Evolutionary conservation across 2,329 filamentous ascomycete species (phyloP).

Genomic region (Fulvia fulva): DNA sequence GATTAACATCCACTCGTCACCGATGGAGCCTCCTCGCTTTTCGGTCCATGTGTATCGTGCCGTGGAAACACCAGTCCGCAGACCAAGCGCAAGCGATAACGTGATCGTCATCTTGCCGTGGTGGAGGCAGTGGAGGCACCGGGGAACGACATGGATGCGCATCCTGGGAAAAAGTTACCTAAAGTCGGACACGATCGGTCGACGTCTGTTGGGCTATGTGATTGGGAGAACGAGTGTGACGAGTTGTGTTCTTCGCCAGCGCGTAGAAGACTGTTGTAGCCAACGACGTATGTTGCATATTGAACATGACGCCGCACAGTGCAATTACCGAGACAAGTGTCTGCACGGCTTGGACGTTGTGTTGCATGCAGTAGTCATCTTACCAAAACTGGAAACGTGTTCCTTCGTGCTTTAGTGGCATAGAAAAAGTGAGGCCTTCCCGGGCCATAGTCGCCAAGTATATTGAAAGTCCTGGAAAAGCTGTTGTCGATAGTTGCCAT

Average conservation of each 20-base stretch:
- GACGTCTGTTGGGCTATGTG: background rate
- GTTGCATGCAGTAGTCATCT: background rate
- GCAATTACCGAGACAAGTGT: constrained; percentile 8
- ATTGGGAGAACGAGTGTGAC: constrained; percentile 6
- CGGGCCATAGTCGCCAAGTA: background rate
- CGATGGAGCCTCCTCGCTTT: too few species aligned
- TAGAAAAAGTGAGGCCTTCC: background rate
- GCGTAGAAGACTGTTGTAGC: background rate
- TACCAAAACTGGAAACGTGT: background rate
- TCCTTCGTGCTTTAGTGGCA: background rate
- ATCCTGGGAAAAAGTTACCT: background rate
- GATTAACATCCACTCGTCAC: too few species aligned
- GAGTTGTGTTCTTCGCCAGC: background rate
- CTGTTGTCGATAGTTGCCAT: background rate
- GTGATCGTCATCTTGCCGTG: background rate
- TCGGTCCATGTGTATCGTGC: background rate
- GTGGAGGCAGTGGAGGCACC: background rate
- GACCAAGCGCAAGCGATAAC: background rate
- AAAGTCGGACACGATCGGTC: background rate
- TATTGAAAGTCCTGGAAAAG: background rate
- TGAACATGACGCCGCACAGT: background rate
- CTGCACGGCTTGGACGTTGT: background rate
- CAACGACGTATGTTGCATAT: background rate
- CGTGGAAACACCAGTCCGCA: background rate
- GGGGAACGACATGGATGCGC: background rate